Evolutionary conservation across 495 filamentous ascomycete genomes (phyloP).

Genomic region (Articulospora tetracladia): DNA sequence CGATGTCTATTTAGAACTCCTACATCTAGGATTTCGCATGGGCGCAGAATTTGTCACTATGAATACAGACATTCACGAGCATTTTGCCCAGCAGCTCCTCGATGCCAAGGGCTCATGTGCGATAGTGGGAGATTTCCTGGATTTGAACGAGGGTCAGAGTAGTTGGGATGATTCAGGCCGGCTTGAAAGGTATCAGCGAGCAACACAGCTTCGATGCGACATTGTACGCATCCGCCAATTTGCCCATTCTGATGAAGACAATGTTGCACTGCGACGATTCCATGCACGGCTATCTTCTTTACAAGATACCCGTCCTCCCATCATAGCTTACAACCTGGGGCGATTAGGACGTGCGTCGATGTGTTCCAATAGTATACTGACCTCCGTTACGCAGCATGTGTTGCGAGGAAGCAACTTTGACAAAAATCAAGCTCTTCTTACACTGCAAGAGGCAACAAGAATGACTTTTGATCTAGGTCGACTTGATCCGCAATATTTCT

Average conservation of each 20-base stretch:
- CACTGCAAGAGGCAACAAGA: conserved; percentile 51
- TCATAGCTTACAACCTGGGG: conserved; percentile 71
- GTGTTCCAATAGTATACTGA: conserved; percentile 62
- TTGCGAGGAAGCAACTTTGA: conserved; percentile 34
- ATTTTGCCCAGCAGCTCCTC: conserved; percentile 46
- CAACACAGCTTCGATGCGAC: conserved; percentile 60
- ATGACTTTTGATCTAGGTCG: conserved; percentile 49
- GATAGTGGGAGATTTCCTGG: conserved; percentile 60
- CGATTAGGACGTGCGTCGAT: conserved; percentile 60
- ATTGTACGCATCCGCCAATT: conserved; percentile 62
- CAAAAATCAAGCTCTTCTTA: conserved; percentile 36
- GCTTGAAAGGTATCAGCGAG: conserved; percentile 47
- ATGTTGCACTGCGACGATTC: conserved; percentile 53
- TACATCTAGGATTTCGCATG: conserved; percentile 63
- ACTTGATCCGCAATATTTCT: conserved; percentile 64
- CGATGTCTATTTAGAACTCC: conserved; percentile 52
- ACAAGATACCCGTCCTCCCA: conserved; percentile 23
- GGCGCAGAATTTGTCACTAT: conserved; percentile 68
- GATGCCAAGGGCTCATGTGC: conserved; percentile 58
- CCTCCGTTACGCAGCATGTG: conserved; percentile 47
- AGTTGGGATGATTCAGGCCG: conserved; percentile 60
- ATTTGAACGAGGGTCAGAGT: conserved; percentile 32
- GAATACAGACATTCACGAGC: conserved; percentile 53
- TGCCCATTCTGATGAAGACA: conserved; percentile 53
- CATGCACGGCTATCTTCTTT: conserved; percentile 11